Base-by-base conservation (phyloP, 2,329 filamentous ascomycete genomes). In the Exophiala sp. region DNA sequence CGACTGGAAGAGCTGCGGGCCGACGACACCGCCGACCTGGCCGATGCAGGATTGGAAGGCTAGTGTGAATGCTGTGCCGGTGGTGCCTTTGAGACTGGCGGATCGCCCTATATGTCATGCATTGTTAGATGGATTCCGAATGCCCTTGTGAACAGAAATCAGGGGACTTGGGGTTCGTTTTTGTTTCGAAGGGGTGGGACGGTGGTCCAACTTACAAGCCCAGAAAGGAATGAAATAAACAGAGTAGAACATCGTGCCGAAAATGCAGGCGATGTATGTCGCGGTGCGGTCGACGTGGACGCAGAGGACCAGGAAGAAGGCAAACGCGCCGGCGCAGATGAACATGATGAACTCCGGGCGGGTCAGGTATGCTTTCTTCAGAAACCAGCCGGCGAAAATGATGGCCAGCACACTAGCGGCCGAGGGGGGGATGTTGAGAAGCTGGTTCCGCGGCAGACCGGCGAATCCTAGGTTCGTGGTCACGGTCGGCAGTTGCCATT, bases 1-100 rank as follows among this genome's bases (percentile, higher is more conserved):
- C 24, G 64, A 66, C 32, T 65, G 62, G 55, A 76, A 76, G 18
- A 75, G 67, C 57, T 76, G 73, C 8, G 73, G 69, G 0, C 71
- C 73, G 9, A 75, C 66, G 1, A 72, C 71, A 13, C 71, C 72
- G 2, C 73, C 73, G 14, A 76, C 73, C 53, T 76, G 72, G 0
- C 73, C 73, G 55, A 75, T 74, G 48, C 68, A 72, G 53, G 75
- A 75, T 43, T 73, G 72, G 46, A 76, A 77, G 1, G 69, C 73
- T 46, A 76, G 74, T 1, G 70, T 68, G 58, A 76, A 76, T 1
- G 73, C 73, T 0, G 73, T 74, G 0, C 73, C 73, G 0, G 73
- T 76, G 1, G 73, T 69, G 2, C 70, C 38, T 63, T 66, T 0
- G 69, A 75, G 2, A 71, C 74, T 60, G 73, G 73, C 66, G 0